Percentiles rank a stretch among this genome's conserved stretches.
Conservation (phyloP, 495 filamentous ascomycete genomes). For the Hypoxylon fuscum region DNA sequence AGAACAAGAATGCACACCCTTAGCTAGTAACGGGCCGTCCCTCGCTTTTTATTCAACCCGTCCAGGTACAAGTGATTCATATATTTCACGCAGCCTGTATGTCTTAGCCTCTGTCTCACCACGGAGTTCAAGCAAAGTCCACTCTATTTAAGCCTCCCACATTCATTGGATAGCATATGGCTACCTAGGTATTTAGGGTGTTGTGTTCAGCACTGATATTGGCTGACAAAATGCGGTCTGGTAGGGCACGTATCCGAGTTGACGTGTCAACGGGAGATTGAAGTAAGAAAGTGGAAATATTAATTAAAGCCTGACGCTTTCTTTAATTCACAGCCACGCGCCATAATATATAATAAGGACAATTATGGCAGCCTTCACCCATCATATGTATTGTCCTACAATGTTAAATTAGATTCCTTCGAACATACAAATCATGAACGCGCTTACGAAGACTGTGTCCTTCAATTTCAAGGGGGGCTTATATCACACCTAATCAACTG, state of each 20-base stretch:
- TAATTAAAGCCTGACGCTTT: not conserved
- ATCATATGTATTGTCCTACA: not conserved
- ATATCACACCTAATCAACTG: too few species aligned
- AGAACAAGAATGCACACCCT: not conserved
- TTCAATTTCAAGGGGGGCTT: too few species aligned
- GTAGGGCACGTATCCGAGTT: constrained; percentile 2
- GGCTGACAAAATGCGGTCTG: constrained; percentile 4
- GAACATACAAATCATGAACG: too few species aligned
- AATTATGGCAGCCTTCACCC: not conserved
- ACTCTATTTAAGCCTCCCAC: not conserved
- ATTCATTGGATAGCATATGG: constrained; percentile 11
- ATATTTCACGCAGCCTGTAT: not conserved
- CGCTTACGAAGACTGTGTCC: too few species aligned
- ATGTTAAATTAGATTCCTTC: not conserved
- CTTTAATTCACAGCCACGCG: not conserved
- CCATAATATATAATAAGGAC: not conserved
- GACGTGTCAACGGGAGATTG: not conserved
- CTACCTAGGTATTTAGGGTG: not conserved
- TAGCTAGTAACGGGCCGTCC: not conserved
- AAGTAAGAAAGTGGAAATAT: constrained; percentile 6
- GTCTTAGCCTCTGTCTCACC: constrained; percentile 17
- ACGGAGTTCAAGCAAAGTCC: not conserved
- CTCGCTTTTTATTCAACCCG: not conserved
- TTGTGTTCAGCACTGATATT: not conserved
- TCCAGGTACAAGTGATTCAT: not conserved